Evolutionary conservation across 768 basidiomycete species (phyloP).

Genomic region (Suillus subluteus): DNA sequence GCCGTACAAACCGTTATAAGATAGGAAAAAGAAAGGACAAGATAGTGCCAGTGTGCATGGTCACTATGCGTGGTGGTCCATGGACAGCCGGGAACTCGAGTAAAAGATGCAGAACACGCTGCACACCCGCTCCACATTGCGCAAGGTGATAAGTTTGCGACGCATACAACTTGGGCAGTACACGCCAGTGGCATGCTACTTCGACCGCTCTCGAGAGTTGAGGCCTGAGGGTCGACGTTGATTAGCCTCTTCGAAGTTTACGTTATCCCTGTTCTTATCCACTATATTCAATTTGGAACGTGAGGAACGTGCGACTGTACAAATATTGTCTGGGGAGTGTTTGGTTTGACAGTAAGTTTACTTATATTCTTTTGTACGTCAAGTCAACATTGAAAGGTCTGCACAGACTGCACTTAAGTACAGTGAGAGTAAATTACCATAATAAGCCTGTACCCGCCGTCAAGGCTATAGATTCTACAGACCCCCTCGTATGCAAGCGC

Average conservation of each 20-base stretch:
- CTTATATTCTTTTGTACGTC: too few relatives aligned
- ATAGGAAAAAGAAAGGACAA: too few relatives aligned
- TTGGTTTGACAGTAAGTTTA: background rate
- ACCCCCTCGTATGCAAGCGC: conserved; percentile 3
- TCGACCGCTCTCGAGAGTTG: background rate
- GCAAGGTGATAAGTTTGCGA: background rate
- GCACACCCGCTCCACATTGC: background rate
- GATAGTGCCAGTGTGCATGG: too few relatives aligned
- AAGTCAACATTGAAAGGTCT: too few relatives aligned
- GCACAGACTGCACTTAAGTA: background rate
- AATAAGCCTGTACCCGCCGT: background rate
- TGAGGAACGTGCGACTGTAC: background rate
- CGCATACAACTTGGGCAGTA: background rate
- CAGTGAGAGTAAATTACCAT: background rate
- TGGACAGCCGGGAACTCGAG: background rate
- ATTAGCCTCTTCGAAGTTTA: too few relatives aligned
- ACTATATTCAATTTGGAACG: background rate
- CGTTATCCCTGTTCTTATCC: background rate
- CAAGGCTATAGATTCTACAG: background rate
- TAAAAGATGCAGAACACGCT: background rate
- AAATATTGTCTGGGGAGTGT: background rate
- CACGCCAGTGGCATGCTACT: fast-evolving
- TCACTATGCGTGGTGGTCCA: background rate
- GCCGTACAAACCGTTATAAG: too few relatives aligned
- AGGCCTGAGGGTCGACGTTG: background rate